These are phyloP conservation scores for Ceratocystis papillata DNA, from an alignment of 2,329 filamentous ascomycete genomes.

Conservation along the genomic window DNA sequence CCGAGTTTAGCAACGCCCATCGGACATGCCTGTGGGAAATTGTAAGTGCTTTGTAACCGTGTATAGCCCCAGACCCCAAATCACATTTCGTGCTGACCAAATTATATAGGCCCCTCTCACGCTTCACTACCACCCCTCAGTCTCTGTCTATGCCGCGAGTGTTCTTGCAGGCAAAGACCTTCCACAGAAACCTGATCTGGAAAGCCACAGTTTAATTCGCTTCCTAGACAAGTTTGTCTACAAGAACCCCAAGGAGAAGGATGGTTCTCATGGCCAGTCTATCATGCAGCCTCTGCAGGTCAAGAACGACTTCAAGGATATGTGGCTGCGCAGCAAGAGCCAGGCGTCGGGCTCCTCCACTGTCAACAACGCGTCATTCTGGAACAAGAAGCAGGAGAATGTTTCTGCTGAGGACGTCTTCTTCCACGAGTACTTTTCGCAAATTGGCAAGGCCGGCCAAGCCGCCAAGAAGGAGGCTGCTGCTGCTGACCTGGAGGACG, in stretches of 20 bases:
- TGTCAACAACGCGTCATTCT: slow-evolving; percentile 83
- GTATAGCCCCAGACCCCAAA: not conserved
- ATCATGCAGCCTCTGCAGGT: slow-evolving; percentile 86
- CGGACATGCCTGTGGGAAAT: slow-evolving; percentile 89
- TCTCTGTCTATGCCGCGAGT: slow-evolving; percentile 67
- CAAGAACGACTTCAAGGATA: slow-evolving; percentile 43
- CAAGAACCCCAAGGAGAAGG: slow-evolving; percentile 70
- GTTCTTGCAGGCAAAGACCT: slow-evolving; percentile 59
- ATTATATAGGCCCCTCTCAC: slow-evolving; percentile 49
- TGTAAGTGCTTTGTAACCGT: slow-evolving; percentile 36
- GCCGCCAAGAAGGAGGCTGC: slow-evolving; percentile 41
- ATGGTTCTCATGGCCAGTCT: slow-evolving; percentile 61
- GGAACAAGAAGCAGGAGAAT: slow-evolving; percentile 78
- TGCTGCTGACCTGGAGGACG: slow-evolving; percentile 40
- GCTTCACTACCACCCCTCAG: slow-evolving; percentile 84
- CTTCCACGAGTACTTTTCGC: slow-evolving; percentile 94
- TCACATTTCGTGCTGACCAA: slow-evolving; percentile 25
- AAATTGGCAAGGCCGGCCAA: slow-evolving; percentile 53
- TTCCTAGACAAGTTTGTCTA: slow-evolving; percentile 99
- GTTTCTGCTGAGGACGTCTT: slow-evolving; percentile 88
- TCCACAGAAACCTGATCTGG: slow-evolving; percentile 79
- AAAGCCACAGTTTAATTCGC: slow-evolving; percentile 80
- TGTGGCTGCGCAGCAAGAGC: slow-evolving; percentile 44
- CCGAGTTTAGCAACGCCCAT: slow-evolving; percentile 87
- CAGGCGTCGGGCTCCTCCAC: slow-evolving; percentile 32